A percentile compares a stretch with the other conserved stretches of the same genome.
Conservation (phyloP, 371 early-diverging fungal genomes). For the Mortierella sp. region DNA sequence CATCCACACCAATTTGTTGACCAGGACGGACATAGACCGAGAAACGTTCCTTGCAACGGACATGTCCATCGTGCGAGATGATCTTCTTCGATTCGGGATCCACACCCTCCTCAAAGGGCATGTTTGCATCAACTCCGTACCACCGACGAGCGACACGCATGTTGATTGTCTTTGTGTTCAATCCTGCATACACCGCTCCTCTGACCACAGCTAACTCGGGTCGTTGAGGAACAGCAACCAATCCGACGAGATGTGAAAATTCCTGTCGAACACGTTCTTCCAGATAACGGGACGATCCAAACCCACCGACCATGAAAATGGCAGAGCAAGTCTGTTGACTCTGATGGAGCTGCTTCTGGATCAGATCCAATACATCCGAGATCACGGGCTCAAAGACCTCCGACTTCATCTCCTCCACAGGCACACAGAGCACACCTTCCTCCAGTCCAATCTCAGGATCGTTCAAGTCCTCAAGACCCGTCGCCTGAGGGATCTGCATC, state of each 20-base stretch:
- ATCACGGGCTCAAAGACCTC: constrained; percentile 73
- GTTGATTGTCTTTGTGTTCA: constrained; percentile 53
- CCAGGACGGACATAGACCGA: constrained; percentile 69
- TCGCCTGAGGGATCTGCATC: constrained; percentile 63
- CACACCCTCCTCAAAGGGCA: constrained; percentile 63
- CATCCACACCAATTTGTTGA: constrained; percentile 63
- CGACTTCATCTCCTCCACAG: constrained; percentile 56
- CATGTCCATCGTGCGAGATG: constrained; percentile 40
- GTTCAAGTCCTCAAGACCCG: constrained; percentile 60
- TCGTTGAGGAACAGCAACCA: constrained; percentile 49
- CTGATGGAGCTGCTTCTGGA: constrained; percentile 67
- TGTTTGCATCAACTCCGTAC: constrained; percentile 70
- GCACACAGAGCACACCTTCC: constrained; percentile 61
- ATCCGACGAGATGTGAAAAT: constrained; percentile 38
- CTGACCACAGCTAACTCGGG: constrained; percentile 56
- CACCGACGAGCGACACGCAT: constrained; percentile 60
- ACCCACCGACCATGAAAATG: constrained; percentile 65
- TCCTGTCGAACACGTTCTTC: constrained; percentile 52
- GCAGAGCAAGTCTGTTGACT: constrained; percentile 51
- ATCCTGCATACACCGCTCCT: constrained; percentile 55
- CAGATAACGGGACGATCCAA: constrained; percentile 62
- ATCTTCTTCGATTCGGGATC: constrained; percentile 65
- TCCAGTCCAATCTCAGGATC: constrained; percentile 64
- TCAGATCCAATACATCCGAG: constrained; percentile 63
- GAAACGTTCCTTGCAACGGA: constrained; percentile 61